Base-by-base conservation (phyloP, 2,329 filamentous ascomycete genomes). In the Neurospora sp. region DNA sequence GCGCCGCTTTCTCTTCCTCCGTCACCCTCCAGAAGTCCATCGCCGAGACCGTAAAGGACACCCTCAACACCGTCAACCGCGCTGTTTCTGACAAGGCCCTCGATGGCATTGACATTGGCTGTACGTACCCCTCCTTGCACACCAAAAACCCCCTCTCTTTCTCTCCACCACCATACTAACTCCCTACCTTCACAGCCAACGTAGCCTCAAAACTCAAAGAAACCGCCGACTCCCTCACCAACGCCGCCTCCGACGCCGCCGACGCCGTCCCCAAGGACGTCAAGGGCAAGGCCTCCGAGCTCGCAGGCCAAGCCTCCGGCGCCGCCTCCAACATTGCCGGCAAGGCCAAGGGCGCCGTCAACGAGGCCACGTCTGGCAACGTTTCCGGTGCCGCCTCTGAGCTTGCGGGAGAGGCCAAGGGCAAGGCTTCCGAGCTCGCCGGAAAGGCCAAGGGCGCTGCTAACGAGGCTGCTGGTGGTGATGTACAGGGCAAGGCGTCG, bases 1-100 rank as follows among this genome's bases (percentile, higher is more conserved):
- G 86, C 68, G 75, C 77, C 38, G 77, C 82, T 43, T 89, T 89
- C 79, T 84, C 82, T 71, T 85, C 84, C 13, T 82, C 80, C 68
- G 72, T 82, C 10, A 77, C 78, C 1, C 73, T 79, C 9, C 81
- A 81, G 66, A 88, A 87, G 80, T 80, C 82, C 10, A 80, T 83
- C 2, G 80, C 84, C 68, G 86, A 89, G 70, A 74, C 82, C 0
- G 84, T 86, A 74, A 90, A 89, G 79, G 87, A 90, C 72, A 83
- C 83, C 3, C 78, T 87, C 70, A 88, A 90, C 79, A 80, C 79
- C 6, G 86, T 89, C 6, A 87, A 90, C 80, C 83, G 86, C 38
- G 83, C 81, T 67, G 86, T 90, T 58, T 84, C 85, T 71, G 85
- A 88, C 77, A 89, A 88, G 77, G 76, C 90, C 19, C 85, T 89